Percentiles rank a stretch among this genome's conserved stretches.
These are phyloP conservation scores for Sphaerostilbella broomeana DNA, from an alignment of 2,329 filamentous ascomycete genomes.

Conservation along the genomic window DNA sequence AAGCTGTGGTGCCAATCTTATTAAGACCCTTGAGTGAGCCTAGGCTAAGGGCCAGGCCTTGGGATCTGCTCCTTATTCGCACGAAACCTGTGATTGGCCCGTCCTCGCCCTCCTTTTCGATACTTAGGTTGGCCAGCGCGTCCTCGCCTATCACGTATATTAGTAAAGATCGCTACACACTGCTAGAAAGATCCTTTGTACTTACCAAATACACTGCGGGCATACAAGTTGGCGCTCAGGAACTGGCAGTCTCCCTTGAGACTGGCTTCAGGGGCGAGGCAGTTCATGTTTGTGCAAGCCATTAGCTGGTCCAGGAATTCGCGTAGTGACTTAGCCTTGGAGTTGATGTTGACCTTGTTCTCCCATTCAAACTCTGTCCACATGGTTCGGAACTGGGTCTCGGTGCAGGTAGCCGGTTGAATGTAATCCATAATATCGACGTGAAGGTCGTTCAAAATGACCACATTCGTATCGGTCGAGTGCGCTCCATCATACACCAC, in stretches of 20 bases:
- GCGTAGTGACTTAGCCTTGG: conserved; percentile 83
- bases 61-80: conserved; percentile 92
- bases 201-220: conserved; percentile 96
- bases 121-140: conserved; percentile 91
- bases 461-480: conserved; percentile 89
- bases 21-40: conserved; percentile 92
- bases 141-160: conserved; percentile 68
- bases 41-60: conserved; percentile 87
- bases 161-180: too few relatives aligned
- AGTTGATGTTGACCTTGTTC: conserved; percentile 99
- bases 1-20: conserved; percentile 54
- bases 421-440: conserved; percentile 99
- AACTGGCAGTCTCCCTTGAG: conserved; percentile 98
- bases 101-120: conserved; percentile 94
- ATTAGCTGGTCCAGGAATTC: conserved; percentile 92
- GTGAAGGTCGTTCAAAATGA: conserved; percentile 96
- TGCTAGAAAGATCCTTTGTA: too few relatives aligned
- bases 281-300: conserved; percentile 98
- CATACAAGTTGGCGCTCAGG: conserved; percentile 93
- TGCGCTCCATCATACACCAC: conserved; percentile 94
- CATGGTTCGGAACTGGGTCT: conserved; percentile 99
- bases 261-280: conserved; percentile 90
- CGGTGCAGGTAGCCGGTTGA: conserved; percentile 89
- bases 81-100: conserved; percentile 96
- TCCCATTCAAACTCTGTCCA: conserved; percentile 99